Percentiles rank a stretch among this genome's conserved stretches.
Evolutionary conservation across 179 eudicot species (phyloP).

Genomic region (Drosera spatulata): DNA sequence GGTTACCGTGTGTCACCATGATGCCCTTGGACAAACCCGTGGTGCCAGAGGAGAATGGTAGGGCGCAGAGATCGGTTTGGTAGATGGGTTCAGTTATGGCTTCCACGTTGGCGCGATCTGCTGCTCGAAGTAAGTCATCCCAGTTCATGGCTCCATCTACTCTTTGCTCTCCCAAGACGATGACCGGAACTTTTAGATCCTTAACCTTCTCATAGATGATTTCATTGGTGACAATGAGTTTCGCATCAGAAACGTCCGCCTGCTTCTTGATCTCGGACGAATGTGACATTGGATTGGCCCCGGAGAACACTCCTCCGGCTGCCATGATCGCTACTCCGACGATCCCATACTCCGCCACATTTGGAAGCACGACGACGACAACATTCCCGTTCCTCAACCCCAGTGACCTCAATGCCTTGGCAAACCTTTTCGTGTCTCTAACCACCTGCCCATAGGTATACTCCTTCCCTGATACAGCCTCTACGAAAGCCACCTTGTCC

Average conservation of each 20-base stretch:
- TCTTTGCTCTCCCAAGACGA: slow-evolving; percentile 50
- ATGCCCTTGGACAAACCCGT: slow-evolving; percentile 93
- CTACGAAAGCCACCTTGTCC: slow-evolving; percentile 79
- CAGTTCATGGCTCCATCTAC: slow-evolving; percentile 55
- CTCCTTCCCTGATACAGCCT: slow-evolving; percentile 40
- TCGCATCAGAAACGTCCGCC: slow-evolving; percentile 75
- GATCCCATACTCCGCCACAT: slow-evolving; percentile 71
- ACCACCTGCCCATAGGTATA: slow-evolving; percentile 59
- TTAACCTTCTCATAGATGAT: slow-evolving; percentile 52
- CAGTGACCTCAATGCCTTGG: slow-evolving; percentile 83
- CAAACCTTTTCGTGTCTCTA: slow-evolving; percentile 60
- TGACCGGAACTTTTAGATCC: slow-evolving; percentile 50
- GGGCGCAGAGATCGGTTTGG: slow-evolving; percentile 76
- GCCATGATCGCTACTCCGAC: slow-evolving; percentile 89
- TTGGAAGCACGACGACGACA: slow-evolving; percentile 78
- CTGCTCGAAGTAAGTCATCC: slow-evolving; percentile 64
- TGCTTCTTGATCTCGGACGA: slow-evolving; percentile 65
- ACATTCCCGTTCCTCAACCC: slow-evolving; percentile 82
- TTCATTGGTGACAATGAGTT: slow-evolving; percentile 66
- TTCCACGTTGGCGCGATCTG: slow-evolving; percentile 42
- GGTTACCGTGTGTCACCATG: slow-evolving; percentile 73
- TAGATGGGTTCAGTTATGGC: slow-evolving; percentile 19
- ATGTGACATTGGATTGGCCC: slow-evolving; percentile 70
- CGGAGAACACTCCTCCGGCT: slow-evolving; percentile 84
- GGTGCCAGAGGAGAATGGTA: slow-evolving; percentile 96